A percentile compares a stretch with the other conserved stretches of the same genome.
phyloP scores from a whole-genome alignment of 2,329 filamentous ascomycete genomes.

The Amphichorda felina region DNA sequence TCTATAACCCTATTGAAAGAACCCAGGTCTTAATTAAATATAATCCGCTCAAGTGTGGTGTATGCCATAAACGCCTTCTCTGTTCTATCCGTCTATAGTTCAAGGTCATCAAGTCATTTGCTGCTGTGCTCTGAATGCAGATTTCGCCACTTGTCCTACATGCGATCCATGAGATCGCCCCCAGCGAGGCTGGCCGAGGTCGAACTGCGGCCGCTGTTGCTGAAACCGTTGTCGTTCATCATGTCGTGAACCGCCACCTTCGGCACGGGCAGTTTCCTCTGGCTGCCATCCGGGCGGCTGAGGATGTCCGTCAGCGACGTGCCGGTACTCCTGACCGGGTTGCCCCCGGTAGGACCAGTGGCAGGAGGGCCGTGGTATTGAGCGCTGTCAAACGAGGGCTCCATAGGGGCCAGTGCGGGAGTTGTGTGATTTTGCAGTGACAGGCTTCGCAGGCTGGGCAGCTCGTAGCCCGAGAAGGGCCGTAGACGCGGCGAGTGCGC shows the following conservation, averaged over 20 bases:
- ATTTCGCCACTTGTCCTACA: slow-evolving; percentile 20
- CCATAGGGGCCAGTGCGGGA: slow-evolving; percentile 46
- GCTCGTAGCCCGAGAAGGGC: slow-evolving; percentile 58
- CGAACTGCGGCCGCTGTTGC: slow-evolving; percentile 65
- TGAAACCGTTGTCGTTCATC: slow-evolving; percentile 55
- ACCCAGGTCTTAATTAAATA: no score
- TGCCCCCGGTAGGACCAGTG: slow-evolving; percentile 38
- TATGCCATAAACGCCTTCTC: no score
- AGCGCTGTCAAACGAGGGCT: slow-evolving; percentile 39
- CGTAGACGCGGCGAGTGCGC: slow-evolving; percentile 88
- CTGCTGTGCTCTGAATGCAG: no score
- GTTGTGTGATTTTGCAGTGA: slow-evolving; percentile 39
- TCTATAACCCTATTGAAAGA: no score
- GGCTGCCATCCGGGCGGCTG: slow-evolving; percentile 73
- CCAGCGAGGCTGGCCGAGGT: slow-evolving; percentile 68
- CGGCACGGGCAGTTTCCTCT: slow-evolving; percentile 82
- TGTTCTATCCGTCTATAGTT: slow-evolving; percentile 4
- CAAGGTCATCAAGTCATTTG: slow-evolving; percentile 1
- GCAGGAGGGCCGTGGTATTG: slow-evolving; percentile 17
- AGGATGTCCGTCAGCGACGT: slow-evolving; percentile 89
- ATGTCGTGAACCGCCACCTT: slow-evolving; percentile 84
- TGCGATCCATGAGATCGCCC: slow-evolving; percentile 51
- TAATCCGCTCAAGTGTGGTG: no score
- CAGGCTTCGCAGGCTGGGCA: slow-evolving; percentile 69
- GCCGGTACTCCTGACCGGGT: slow-evolving; percentile 44